These are phyloP conservation scores for Phylloporus rhodoxanthus DNA, from an alignment of 768 basidiomycete species.

Conservation along the genomic window DNA sequence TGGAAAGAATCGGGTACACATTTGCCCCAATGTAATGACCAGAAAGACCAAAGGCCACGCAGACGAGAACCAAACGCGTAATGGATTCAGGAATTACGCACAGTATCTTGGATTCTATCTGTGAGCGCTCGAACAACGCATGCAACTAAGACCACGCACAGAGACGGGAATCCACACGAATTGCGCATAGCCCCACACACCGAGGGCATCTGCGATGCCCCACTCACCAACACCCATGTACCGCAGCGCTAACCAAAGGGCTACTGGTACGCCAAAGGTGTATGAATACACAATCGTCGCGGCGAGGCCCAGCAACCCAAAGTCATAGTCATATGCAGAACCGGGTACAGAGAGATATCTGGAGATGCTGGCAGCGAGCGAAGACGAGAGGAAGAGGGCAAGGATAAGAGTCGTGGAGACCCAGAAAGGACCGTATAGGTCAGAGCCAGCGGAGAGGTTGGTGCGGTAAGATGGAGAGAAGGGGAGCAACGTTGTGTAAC, in stretches of 20 bases:
- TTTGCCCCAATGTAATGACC: slow-evolving; percentile 83
- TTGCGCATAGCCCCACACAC: slow-evolving; percentile 75
- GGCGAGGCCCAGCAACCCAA: slow-evolving; percentile 77
- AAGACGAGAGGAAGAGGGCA: slow-evolving; percentile 88
- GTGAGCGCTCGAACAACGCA: not conserved
- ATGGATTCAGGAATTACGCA: slow-evolving; percentile 83
- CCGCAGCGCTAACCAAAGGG: slow-evolving; percentile 78
- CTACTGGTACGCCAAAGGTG: slow-evolving; percentile 72
- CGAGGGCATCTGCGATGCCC: slow-evolving; percentile 77
- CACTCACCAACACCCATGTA: slow-evolving; percentile 89
- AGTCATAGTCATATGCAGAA: slow-evolving; percentile 70
- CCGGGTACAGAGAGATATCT: slow-evolving; percentile 70
- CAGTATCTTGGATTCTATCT: slow-evolving; percentile 49
- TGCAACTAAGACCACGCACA: slow-evolving; percentile 37
- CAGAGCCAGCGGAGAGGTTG: slow-evolving; percentile 47
- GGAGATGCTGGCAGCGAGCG: slow-evolving; percentile 81
- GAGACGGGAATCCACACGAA: slow-evolving; percentile 89
- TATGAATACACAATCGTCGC: slow-evolving; percentile 84
- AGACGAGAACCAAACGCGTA: slow-evolving; percentile 76
- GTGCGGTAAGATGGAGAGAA: slow-evolving; percentile 57
- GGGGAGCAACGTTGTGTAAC: slow-evolving; percentile 76
- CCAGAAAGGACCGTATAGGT: slow-evolving; percentile 95
- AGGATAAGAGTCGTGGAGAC: slow-evolving; percentile 93
- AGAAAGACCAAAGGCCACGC: slow-evolving; percentile 68
- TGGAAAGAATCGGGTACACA: slow-evolving; percentile 84